These are phyloP conservation scores for Penicillium sp. DNA, from an alignment of 2,329 filamentous ascomycete genomes.

Conservation along the genomic window DNA sequence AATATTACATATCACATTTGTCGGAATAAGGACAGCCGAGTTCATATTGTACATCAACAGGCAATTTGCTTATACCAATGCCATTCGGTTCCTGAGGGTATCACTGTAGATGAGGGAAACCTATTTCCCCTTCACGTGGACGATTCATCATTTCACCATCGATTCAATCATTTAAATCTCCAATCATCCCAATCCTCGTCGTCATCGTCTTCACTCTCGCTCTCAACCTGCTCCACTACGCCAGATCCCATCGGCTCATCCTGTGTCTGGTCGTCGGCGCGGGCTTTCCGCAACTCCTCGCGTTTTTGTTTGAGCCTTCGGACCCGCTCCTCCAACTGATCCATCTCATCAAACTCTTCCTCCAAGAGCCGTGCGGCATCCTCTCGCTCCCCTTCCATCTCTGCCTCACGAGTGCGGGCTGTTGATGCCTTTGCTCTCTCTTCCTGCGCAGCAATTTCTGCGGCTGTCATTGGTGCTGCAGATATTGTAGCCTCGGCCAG, in stretches of 20 bases:
- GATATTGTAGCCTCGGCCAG: conserved; percentile 59
- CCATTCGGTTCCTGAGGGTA: conserved; percentile 30
- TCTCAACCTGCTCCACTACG: conserved; percentile 32
- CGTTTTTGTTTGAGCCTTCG: conserved; percentile 66
- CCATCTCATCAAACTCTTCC: conserved; percentile 80
- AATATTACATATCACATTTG: conserved; percentile 6
- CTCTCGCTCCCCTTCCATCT: conserved; percentile 67
- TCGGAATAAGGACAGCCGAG: background rate
- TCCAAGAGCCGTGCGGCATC: conserved; percentile 71
- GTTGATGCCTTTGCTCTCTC: conserved; percentile 45
- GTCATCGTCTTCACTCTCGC: conserved; percentile 57
- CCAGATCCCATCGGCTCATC: conserved; percentile 23
- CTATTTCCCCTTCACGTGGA: conserved; percentile 21
- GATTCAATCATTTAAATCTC: conserved; percentile 33
- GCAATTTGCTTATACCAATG: conserved; percentile 13
- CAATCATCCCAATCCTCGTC: conserved; percentile 48
- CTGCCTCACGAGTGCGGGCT: conserved; percentile 46
- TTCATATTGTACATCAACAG: conserved; percentile 13
- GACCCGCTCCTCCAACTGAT: conserved; percentile 70
- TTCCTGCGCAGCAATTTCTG: conserved; percentile 59
- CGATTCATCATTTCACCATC: conserved; percentile 21
- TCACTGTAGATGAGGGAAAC: conserved; percentile 32
- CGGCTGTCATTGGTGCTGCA: conserved; percentile 64
- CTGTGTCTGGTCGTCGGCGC: conserved; percentile 25
- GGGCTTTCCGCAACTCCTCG: conserved; percentile 59